These are phyloP conservation scores for Pseudocercospora eumusae DNA, from an alignment of 2,329 filamentous ascomycete genomes.

Conservation along the genomic window DNA sequence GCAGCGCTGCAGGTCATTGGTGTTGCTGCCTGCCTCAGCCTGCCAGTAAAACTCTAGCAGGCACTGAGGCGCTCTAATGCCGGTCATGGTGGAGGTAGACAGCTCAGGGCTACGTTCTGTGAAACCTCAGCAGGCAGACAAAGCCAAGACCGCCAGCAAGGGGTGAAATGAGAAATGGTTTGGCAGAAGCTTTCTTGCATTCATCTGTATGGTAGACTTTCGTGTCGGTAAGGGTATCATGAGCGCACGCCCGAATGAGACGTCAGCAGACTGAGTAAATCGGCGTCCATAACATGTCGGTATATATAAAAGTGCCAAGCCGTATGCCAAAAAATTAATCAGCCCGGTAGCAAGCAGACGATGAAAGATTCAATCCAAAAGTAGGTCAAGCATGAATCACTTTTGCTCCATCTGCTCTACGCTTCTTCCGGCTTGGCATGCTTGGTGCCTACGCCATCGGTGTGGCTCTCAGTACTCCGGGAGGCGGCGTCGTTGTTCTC, in stretches of 20 bases:
- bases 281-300: not conserved
- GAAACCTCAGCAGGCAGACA: not conserved
- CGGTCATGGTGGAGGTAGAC: not conserved
- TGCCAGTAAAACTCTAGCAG: not conserved
- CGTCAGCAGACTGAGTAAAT: not conserved
- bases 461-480: slow-evolving; percentile 36
- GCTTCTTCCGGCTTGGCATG: slow-evolving; percentile 13
- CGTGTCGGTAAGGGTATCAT: not conserved
- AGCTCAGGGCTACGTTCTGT: not conserved
- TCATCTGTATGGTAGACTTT: slow-evolving; percentile 3
- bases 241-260: slow-evolving; percentile 1
- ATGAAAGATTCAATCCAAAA: not conserved
- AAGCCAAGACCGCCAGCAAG: not conserved
- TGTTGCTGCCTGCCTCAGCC: not conserved
- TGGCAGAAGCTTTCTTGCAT: slow-evolving; percentile 4
- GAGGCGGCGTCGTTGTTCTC: slow-evolving; percentile 32
- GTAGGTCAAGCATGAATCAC: not conserved
- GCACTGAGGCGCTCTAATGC: not conserved
- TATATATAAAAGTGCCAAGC: slow-evolving; percentile 7
- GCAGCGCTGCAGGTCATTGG: not conserved
- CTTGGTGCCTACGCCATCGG: slow-evolving; percentile 38
- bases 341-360: not conserved
- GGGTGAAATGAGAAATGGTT: not conserved
- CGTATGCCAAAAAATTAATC: not conserved
- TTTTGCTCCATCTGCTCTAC: slow-evolving; percentile 12